These are phyloP conservation scores for Melanomma pulvis-pyrius DNA, from an alignment of 495 filamentous ascomycete species.

Conservation along the genomic window DNA sequence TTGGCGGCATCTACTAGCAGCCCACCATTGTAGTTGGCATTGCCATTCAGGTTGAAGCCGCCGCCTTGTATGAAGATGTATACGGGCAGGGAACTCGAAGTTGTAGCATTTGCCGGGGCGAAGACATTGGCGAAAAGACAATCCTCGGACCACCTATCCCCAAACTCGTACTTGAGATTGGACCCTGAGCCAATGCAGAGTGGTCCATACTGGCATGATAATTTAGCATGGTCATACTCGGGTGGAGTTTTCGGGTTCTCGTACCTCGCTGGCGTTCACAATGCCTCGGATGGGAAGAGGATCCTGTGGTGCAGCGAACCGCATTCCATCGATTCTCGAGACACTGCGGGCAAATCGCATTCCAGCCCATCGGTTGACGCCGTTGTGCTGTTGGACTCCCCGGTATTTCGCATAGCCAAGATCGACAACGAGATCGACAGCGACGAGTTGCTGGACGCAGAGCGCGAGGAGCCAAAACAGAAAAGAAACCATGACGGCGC, in stretches of 20 bases:
- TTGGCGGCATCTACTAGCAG: conserved; percentile 62
- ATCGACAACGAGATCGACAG: conserved; percentile 37
- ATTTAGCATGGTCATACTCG: not conserved
- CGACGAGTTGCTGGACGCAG: conserved; percentile 24
- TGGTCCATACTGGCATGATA: conserved; percentile 53
- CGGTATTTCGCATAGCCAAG: conserved; percentile 42
- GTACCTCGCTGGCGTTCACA: conserved; percentile 49
- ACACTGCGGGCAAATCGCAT: conserved; percentile 62
- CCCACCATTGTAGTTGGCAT: conserved; percentile 67
- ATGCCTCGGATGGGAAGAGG: conserved; percentile 47
- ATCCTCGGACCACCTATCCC: conserved; percentile 56
- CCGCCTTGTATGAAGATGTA: conserved; percentile 80
- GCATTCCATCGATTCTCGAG: conserved; percentile 58
- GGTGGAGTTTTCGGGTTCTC: not conserved
- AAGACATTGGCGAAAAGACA: conserved; percentile 78
- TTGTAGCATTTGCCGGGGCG: conserved; percentile 60
- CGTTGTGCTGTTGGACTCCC: conserved; percentile 42
- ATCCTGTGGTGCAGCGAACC: conserved; percentile 63
- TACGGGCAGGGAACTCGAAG: conserved; percentile 59
- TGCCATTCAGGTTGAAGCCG: conserved; percentile 65
- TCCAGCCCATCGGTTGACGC: conserved; percentile 65
- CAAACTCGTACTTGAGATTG: conserved; percentile 24
- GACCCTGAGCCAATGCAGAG: conserved; percentile 28
- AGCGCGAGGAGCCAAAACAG: conserved; percentile 13
- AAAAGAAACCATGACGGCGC: not conserved